A percentile compares a stretch with the other conserved stretches of the same genome.
Conservation (phyloP, 148 eudicot genomes). For the Drosera capensis region DNA sequence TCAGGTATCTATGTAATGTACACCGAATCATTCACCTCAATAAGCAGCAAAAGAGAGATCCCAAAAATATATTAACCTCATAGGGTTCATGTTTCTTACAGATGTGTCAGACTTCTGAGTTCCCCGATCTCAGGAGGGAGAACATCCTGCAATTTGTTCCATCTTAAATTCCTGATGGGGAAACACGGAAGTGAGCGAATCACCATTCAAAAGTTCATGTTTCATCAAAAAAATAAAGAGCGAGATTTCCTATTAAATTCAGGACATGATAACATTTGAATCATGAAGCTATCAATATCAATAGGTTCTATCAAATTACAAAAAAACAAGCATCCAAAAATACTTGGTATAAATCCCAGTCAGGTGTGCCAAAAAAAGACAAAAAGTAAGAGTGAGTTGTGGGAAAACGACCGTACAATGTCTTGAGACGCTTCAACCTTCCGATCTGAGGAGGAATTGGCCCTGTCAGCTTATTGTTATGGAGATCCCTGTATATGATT, state of each 20-base stretch:
- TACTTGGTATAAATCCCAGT: too few species aligned
- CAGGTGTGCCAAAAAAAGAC: slow-evolving; percentile 1
- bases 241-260: not conserved
- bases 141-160: slow-evolving; percentile 94
- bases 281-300: not conserved
- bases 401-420: too few species aligned
- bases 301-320: too few species aligned
- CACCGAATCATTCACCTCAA: not conserved
- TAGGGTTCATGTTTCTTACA: slow-evolving; percentile 41
- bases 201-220: too few species aligned
- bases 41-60: not conserved
- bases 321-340: too few species aligned
- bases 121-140: slow-evolving; percentile 94
- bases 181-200: slow-evolving; percentile 8
- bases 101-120: slow-evolving; percentile 79
- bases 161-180: slow-evolving; percentile 65
- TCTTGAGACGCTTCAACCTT: slow-evolving; percentile 36
- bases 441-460: slow-evolving; percentile 98
- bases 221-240: not conserved
- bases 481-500: slow-evolving; percentile 60
- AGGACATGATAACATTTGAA: too few species aligned
- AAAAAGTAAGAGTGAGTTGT: too few species aligned
- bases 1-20: slow-evolving; percentile 51
- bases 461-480: slow-evolving; percentile 90
- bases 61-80: slow-evolving; percentile 1